A percentile compares a stretch with the other conserved stretches of the same genome.
These are phyloP conservation scores for Marchantia paleacea DNA, from an alignment of 225 moss, liverwort and hornwort species.

Conservation along the genomic window DNA sequence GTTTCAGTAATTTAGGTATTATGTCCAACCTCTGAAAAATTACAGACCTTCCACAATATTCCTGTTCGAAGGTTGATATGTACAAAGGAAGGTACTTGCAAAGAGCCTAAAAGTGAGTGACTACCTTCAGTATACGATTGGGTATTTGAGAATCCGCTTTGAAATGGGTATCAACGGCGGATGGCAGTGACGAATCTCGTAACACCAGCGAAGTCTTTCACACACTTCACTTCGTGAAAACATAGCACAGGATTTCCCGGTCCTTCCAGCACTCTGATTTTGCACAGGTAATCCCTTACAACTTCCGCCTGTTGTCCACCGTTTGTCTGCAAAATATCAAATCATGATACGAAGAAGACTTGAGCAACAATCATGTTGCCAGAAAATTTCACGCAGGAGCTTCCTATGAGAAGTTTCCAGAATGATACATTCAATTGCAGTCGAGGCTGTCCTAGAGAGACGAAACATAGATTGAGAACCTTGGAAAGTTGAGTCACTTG, in stretches of 20 bases:
- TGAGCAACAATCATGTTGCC: not conserved
- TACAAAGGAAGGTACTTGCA: not conserved
- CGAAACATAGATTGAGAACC: not conserved
- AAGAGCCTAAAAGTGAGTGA: not conserved
- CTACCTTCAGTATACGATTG: not conserved
- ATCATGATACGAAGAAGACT: not conserved
- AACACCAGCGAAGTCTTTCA: conserved; percentile 83
- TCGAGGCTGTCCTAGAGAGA: not conserved
- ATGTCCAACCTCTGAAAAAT: not conserved
- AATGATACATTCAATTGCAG: too few relatives aligned
- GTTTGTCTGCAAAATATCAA: conserved; percentile 64
- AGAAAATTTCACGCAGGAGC: not conserved
- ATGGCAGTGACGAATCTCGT: conserved; percentile 80
- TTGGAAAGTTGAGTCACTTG: not conserved
- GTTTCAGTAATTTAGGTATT: too few relatives aligned
- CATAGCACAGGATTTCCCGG: conserved; percentile 54
- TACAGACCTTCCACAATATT: not conserved
- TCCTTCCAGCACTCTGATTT: conserved; percentile 52
- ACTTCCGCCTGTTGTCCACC: conserved; percentile 77
- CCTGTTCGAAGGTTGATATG: not conserved
- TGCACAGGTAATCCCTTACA: conserved; percentile 55
- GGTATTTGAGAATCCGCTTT: too few relatives aligned
- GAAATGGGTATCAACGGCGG: conserved; percentile 51
- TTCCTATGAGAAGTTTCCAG: not conserved
- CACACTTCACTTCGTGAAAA: conserved; percentile 60